Evolutionary conservation across 805 yeast species (phyloP), one percentile per base, ranked within the genome.

Genomic region (Brettanomyces naardenensis): DNA sequence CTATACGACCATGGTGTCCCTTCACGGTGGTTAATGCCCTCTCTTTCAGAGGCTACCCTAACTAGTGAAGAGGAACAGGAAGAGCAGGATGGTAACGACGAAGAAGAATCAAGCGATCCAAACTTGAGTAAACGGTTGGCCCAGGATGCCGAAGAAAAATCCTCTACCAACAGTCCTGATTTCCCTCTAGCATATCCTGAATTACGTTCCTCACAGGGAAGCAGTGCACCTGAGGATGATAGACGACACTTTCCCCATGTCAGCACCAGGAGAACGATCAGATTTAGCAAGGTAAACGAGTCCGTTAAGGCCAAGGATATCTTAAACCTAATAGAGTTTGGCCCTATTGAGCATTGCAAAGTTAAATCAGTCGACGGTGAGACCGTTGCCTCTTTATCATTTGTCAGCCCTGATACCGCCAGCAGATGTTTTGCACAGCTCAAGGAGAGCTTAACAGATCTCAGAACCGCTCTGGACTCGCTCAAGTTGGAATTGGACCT

Each of bases 291-390:
- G 31, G 28, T 56, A 6, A 40, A 44, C 3, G 19, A 42, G 11
- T 43, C 47, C 33, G 37, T 52, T 5, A 34, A 41, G 25, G 36
- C 51, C 10, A 43, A 42, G 13, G 50, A 52, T 4, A 36, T 56
- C 9, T 53, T 75, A 31, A 66, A 73, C 33, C 55, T 61, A 23
- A 64, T 79, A 7, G 72, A 71, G 31, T 66, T 53, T 51, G 85
- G 83, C 3, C 82, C 85, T 1, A 66, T 80, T 26, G 88, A 80
- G 53, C 73, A 72, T 47, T 66, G 76, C 43, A 66, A 68, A 14
- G 10, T 34, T 6, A 52, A 73, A 40, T 58, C 53, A 14, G 7
- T 26, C 1, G 26, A 21, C 6, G 33, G 28, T 17, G 13, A 14
- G 13, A 11, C 23, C 17, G 11, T 19, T n/a, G 34, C 43, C 1